phyloP scores from a whole-genome alignment of 306 rosid genomes.

The Vigna radiata region DNA sequence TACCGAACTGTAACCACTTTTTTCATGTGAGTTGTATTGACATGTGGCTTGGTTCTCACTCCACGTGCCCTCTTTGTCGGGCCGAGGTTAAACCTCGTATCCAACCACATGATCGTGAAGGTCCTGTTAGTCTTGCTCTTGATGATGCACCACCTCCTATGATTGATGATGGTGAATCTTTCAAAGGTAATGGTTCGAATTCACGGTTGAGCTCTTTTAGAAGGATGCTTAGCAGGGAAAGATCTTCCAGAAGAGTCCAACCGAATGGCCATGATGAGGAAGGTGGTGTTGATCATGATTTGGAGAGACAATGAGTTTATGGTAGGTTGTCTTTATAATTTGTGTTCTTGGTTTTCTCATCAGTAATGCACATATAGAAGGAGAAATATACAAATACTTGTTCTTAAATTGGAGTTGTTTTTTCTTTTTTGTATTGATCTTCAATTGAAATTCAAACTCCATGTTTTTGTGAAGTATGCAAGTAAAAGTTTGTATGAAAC shows the following conservation, averaged over 20 bases:
- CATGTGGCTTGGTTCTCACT: slow-evolving; percentile 49
- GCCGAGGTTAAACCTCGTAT: slow-evolving; percentile 40
- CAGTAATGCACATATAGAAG: not conserved
- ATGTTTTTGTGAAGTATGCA: too few species aligned
- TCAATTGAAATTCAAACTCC: not conserved
- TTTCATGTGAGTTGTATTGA: slow-evolving; percentile 63
- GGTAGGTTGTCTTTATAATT: not conserved
- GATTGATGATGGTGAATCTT: not conserved
- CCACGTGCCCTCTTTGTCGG: slow-evolving; percentile 65
- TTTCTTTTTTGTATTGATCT: not conserved
- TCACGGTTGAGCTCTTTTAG: slow-evolving; percentile 49
- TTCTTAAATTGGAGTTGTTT: not conserved
- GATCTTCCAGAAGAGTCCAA: slow-evolving; percentile 47
- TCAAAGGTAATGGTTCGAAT: slow-evolving; percentile 29
- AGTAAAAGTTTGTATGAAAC: too few species aligned
- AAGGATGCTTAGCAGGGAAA: slow-evolving; percentile 51
- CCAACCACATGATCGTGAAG: slow-evolving; percentile 47
- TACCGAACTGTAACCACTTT: slow-evolving; percentile 58
- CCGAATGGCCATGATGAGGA: slow-evolving; percentile 7
- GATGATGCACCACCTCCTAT: not conserved
- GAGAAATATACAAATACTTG: not conserved
- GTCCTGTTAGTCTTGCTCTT: slow-evolving; percentile 4
- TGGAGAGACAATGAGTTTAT: slow-evolving; percentile 52
- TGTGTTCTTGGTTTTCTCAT: not conserved
- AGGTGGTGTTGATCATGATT: slow-evolving; percentile 39